Evolutionary conservation across 2,329 filamentous ascomycete genomes (phyloP), one percentile per base, ranked within the genome.

Genomic region (Chrysosporium queenslandicum): DNA sequence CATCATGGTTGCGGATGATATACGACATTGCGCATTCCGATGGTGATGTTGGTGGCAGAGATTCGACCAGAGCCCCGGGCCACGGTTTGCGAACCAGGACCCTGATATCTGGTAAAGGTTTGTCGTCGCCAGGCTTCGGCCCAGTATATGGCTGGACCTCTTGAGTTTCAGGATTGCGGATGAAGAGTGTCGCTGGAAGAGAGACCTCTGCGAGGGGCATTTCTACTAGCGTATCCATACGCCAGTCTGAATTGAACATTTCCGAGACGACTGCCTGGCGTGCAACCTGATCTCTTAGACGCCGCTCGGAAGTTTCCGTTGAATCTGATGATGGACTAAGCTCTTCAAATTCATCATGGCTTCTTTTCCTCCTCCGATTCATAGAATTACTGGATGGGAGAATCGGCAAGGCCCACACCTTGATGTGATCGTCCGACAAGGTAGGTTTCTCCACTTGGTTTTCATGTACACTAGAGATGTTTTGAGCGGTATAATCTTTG

Each of bases 191-290:
- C 3, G 86, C 81, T 2, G 86, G 85, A 61, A 85, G 72, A 53
- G 78, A 73, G 45, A 87, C 85, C 32, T 86, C 69, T 14, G 78
- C 75, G 32, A 94, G 75, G 21, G 77, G 81, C 21, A 75, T 81
- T 61, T 86, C 81, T 18, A 80, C 66, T 16, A 94, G 73, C 1
- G 80, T 77, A 62, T 94, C 87, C 55, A 86, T 71, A 20, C 72
- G 77, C 87, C 87, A 92, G 53, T 77, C 71, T 0, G 85, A 89
- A 59, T 86, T 77, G 63, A 91, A 91, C 87, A 92, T 91, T 58
- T 82, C 76, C 7, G 74, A 74, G n/a, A 91, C 78, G 20, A 89
- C 75, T 0, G 75, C 70, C 50, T 80, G 75, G n/a, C 80, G 74
- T 29, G 82, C 32, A 11, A 50, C 34, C 16, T 50, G 39, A 16